Evolutionary conservation across 331 rosid genomes (phyloP), one percentile per base, ranked within the genome.

Genomic region (Dryas integrifolia): DNA sequence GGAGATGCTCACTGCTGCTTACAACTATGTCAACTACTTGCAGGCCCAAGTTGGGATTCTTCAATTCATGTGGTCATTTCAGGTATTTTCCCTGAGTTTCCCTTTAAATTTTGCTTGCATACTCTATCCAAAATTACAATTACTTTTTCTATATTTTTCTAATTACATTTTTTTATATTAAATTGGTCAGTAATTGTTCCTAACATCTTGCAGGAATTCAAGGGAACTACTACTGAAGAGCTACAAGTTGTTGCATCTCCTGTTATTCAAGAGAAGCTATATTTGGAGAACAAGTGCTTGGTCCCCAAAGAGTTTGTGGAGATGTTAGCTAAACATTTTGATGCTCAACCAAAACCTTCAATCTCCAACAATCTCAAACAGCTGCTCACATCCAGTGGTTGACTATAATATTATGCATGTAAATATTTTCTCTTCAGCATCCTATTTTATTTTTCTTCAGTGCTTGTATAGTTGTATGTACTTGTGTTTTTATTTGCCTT

Each of bases 1-100:
- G 30, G 96, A 91, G 75, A 94, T 94, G 98, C 67, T 91, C 45
- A 75, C 73, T 47, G 82, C 97, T 67, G 96, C 97, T 67, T 78
- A 75, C 46, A 91, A 80, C 43, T 91, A 88, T 70, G 91, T 93
- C 18, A 86, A 84, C 82, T 89, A 21, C 86, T 85, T 93, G 86
- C 94, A 85, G 79, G 85, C 88, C 0, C 97, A 93, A 81, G 72
- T 82, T 18, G 71, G 46, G 0, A 64, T 89, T 81, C 89, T 93
- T 51, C 58, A 88, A 71, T 50, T 77, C 61, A 82, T 86, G 74
- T 76, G 44, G 2, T 65, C 81, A 11, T 66, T 66, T 46, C 18
- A 74, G 87, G 85, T 72, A 71, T 15, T 21, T 11, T 21, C 16
- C 55, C 9, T 38, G 44, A 53, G 41, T 41, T 69, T 9, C 60